Base-by-base conservation (phyloP, 805 yeast genomes). In the Scheffersomyces stipitis region DNA sequence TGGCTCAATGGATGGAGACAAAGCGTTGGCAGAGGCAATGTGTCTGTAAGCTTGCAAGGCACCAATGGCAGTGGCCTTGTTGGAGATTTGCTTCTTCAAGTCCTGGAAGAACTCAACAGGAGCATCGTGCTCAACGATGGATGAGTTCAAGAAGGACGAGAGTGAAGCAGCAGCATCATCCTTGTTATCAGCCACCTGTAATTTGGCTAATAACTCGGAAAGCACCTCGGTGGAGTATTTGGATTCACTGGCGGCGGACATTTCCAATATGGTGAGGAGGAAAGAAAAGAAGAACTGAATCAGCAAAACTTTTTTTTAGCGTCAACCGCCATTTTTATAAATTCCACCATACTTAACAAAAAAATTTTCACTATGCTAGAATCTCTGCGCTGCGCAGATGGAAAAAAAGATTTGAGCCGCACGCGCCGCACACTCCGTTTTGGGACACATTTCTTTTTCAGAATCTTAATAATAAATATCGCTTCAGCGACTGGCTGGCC, bases 121-220 rank as follows among this genome's bases (percentile, higher is more conserved):
- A 52, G 89, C 93, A 73, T 91, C 98, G 72, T 93, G 98, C 77
- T 93, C 99, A 67, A 91, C 90, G 73, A 90, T 89, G 63, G 91
- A 86, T 54, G 96, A 95, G 74, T 91, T 91, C 71, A 93, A 79
- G 78, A 93, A 90, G 46, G 93, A 78, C 51, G 98, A 80, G 58
- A 93, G 86, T 65, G 86, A 87, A 58, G 84, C 67, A 62, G 96
- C 93, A 65, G 95, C 90, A 63, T 78, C 81, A 46, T 79, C 81
- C 68, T 90, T 81, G 64, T 81, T 83, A 59, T 88, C 96, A 59
- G 98, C 96, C 66, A 93, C 87, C 64, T 91, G 71, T 63, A 93
- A 80, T 78, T 88, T 88, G 73, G 83, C 77, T 76, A 93, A 87
- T 66, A 93, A 85, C 76, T 93, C 96, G 66, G 83, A 76, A 69